Percentiles rank a stretch among this genome's conserved stretches.
These are phyloP conservation scores for Paramecium tetraurelia DNA, from an alignment of 73 alveolate species.

Conservation along the genomic window DNA sequence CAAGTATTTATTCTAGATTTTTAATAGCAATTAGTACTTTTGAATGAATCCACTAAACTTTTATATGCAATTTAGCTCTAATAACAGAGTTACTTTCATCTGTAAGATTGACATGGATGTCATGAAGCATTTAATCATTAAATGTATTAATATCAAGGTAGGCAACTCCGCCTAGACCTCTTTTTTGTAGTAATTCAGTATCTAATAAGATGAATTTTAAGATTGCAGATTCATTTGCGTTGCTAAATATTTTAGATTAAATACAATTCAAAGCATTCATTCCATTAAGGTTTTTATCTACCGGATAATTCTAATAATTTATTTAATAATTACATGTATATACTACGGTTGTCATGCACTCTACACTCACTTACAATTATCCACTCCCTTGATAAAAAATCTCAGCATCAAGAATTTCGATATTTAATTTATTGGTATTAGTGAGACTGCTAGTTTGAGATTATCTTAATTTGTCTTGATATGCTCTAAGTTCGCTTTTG, in stretches of 20 bases:
- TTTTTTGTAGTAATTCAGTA: not conserved
- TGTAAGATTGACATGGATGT: not conserved
- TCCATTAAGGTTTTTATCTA: not conserved
- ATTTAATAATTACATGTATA: not conserved
- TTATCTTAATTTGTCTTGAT: not conserved
- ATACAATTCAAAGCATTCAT: slow-evolving; percentile 18
- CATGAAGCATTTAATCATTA: slow-evolving; percentile 14
- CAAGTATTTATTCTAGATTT: not conserved
- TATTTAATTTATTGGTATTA: not conserved
- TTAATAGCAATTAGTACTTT: not conserved
- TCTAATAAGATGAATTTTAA: not conserved
- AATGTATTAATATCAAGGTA: not conserved
- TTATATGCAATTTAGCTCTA: not conserved
- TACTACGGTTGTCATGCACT: not conserved
- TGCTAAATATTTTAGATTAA: not conserved
- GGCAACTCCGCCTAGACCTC: slow-evolving; percentile 5
- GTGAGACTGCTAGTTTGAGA: not conserved
- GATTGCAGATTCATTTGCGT: not conserved
- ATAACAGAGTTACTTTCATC: not conserved
- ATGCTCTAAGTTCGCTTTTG: not conserved
- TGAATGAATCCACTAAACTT: slow-evolving; percentile 6
- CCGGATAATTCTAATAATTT: not conserved
- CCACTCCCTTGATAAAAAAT: not conserved
- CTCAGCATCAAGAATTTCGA: slow-evolving; percentile 11
- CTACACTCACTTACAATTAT: not conserved